These are phyloP conservation scores for Thielaviopsis ethacetica DNA, from an alignment of 2,329 filamentous ascomycete genomes.

Conservation along the genomic window DNA sequence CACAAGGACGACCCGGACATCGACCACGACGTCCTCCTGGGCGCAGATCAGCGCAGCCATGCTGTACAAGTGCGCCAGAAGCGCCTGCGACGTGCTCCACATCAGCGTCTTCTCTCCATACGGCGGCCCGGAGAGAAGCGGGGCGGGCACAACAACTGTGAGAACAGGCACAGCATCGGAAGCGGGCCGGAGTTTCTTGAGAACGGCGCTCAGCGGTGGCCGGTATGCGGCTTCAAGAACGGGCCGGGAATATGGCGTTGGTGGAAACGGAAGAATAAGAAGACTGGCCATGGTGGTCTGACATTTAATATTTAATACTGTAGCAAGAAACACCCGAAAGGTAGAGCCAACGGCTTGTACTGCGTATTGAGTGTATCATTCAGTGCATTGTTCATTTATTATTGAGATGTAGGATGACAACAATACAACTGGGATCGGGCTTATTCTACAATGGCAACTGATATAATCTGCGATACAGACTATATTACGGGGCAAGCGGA, in stretches of 20 bases:
- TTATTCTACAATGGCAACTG: no score
- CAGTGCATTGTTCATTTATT: no score
- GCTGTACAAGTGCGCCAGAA: constrained; percentile 63
- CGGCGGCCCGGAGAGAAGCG: constrained; percentile 38
- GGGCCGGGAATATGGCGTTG: constrained; percentile 33
- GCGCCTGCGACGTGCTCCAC: constrained; percentile 54
- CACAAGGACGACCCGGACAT: constrained; percentile 54
- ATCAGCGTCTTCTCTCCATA: constrained; percentile 32
- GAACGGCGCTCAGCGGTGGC: constrained; percentile 36
- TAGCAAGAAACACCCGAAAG: no score
- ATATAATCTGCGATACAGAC: no score
- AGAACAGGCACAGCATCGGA: constrained; percentile 18
- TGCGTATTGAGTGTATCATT: no score
- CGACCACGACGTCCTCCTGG: constrained; percentile 42
- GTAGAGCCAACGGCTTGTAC: no score
- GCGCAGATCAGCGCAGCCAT: constrained; percentile 59
- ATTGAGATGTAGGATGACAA: no score
- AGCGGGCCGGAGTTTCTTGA: constrained; percentile 25
- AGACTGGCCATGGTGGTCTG: constrained; percentile 18
- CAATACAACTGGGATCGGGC: no score
- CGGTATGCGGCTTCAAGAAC: constrained; percentile 43
- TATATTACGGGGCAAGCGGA: no score
- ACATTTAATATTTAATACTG: no score
- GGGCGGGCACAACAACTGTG: constrained; percentile 43
- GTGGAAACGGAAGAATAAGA: constrained; percentile 48